Base-by-base conservation (phyloP, 2,329 filamentous ascomycete species). In the Penicillium sp. region DNA sequence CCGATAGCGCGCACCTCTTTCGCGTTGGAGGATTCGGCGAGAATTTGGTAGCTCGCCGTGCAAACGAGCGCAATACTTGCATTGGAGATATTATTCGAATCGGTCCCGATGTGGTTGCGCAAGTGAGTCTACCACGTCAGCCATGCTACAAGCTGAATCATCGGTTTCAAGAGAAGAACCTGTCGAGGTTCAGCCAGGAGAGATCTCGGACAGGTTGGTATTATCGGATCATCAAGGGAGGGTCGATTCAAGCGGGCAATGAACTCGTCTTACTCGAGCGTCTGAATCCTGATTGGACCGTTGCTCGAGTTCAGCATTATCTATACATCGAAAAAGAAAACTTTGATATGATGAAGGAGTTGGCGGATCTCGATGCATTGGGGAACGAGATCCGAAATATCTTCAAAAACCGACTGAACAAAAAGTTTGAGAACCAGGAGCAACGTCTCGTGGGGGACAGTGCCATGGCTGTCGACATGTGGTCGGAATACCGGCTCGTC, bases 101-200 rank as follows among this genome's bases (percentile, higher is more conserved):
- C 8, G 74, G 83, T 0, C 75, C 79, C 50, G 77, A 80, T 2
- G 79, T 86, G 0, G 61, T 86, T 2, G 79, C 89, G 0, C 84
- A 89, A 67, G 84, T 89, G 26, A 85, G 82, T 64, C 76, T 89
- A 26, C 88, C 88, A 0, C 82, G 88, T 17, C 84, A 87, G 66
- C 88, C 88, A 10, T 90, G 88, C 76, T 90, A 85, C 77, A 90
- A 90, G 71, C 81, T 90, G 9, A 90, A 90, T 70, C 87, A 89
- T 68, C 85, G 88, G 1, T 90, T 90, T 72, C 81, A 84, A 37
- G 76, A 88, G 10, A 86, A 85, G 68, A 84, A 87, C 87, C 4
- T 83, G 83, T 0, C 78, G 81, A 50, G 56, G 26, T 28, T 58
- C 22, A 85, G 86, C 0, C 88, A 85, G 75, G 80, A 82, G 63